A percentile compares a stretch with the other conserved stretches of the same genome.
phyloP scores from a whole-genome alignment of 345 rosid species.

The Mangifera indica region DNA sequence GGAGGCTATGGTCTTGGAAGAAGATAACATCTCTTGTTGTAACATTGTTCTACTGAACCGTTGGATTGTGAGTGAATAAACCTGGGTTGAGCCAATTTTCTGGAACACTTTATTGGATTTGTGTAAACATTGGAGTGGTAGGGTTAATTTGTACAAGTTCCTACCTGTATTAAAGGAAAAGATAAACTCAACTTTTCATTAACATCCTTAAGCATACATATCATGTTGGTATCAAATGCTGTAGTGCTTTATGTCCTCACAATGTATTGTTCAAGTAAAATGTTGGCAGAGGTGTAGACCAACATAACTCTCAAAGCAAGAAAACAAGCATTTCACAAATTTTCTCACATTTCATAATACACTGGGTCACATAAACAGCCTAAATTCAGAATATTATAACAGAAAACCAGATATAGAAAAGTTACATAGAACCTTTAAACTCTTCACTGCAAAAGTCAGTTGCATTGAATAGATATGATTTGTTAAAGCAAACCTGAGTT shows the following conservation, averaged over 20 bases:
- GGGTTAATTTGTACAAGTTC: too few species aligned
- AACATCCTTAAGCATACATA: not conserved
- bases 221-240: not conserved
- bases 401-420: not conserved
- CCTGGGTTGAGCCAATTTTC: too few species aligned
- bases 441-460: conserved; percentile 13
- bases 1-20: too few species aligned
- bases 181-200: not conserved
- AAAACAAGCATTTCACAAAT: not conserved
- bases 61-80: too few species aligned
- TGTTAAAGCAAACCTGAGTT: conserved; percentile 59
- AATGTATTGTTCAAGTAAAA: not conserved
- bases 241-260: not conserved
- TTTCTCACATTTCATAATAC: not conserved
- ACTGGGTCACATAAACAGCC: not conserved
- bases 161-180: too few species aligned
- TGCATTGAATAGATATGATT: not conserved
- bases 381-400: not conserved
- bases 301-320: not conserved
- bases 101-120: too few species aligned
- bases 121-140: too few species aligned
- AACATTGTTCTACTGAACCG: too few species aligned
- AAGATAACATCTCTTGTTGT: too few species aligned
- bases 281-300: not conserved
- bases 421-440: not conserved